Conservation (phyloP, 176 grass and related monocot genomes). For the Microstegium vimineum region DNA sequence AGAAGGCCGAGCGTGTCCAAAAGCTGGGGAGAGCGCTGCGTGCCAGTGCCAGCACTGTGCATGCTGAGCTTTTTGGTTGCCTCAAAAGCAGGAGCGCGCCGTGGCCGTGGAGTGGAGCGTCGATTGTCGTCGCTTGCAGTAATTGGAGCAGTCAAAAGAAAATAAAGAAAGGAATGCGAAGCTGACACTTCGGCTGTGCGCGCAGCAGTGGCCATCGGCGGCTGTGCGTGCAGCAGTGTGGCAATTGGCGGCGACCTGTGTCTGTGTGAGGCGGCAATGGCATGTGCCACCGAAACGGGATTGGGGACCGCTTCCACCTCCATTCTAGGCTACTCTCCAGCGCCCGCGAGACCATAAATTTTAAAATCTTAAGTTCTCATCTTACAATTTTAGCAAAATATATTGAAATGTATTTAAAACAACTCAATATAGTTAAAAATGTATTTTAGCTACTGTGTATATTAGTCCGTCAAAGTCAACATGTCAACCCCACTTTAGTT, state of each 20-base stretch:
- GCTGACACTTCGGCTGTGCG: too few relatives aligned
- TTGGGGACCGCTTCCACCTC: not conserved
- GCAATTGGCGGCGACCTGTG: too few relatives aligned
- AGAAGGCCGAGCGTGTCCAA: not conserved
- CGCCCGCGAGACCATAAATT: too few relatives aligned
- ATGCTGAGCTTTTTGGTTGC: constrained; percentile 7
- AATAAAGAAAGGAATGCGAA: not conserved
- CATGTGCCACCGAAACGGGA: not conserved
- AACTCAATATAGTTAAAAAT: too few relatives aligned
- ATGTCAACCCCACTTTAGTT: not conserved
- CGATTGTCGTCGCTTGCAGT: not conserved
- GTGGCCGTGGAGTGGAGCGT: not conserved
- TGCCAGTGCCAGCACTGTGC: too few relatives aligned
- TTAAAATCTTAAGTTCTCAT: too few relatives aligned
- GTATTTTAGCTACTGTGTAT: not conserved
- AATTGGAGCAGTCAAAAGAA: not conserved
- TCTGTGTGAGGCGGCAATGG: too few relatives aligned
- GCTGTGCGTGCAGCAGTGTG: too few relatives aligned
- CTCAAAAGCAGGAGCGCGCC: constrained; percentile 33
- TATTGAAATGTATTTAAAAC: too few relatives aligned
- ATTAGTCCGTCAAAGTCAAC: not conserved
- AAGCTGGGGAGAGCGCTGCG: not conserved
- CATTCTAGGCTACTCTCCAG: too few relatives aligned
- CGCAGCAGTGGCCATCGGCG: too few relatives aligned
- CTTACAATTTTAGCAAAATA: too few relatives aligned